phyloP scores from a whole-genome alignment of 257 asterid genomes.

The Misopates orontium region DNA sequence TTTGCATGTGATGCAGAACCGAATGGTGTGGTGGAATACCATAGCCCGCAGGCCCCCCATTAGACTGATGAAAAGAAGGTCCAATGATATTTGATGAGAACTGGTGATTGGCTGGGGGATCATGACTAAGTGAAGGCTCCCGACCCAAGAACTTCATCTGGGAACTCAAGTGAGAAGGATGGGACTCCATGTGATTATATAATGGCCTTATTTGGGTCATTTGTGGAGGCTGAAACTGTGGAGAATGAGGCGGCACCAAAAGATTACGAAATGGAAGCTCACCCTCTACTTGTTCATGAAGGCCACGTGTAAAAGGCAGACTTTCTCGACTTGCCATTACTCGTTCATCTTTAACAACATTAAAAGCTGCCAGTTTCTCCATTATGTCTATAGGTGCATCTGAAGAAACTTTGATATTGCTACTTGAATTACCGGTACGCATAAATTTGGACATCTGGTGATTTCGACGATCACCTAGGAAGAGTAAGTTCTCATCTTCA shows the following conservation, averaged over 20 bases:
- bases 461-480: slow-evolving; percentile 45
- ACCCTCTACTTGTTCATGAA: slow-evolving; percentile 49
- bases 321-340: slow-evolving; percentile 44
- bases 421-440: slow-evolving; percentile 43
- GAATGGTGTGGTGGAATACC: slow-evolving; percentile 59
- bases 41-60: slow-evolving; percentile 54
- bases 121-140: slow-evolving; percentile 45
- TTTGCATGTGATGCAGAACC: slow-evolving; percentile 65
- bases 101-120: slow-evolving; percentile 51
- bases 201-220: slow-evolving; percentile 54
- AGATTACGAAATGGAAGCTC: slow-evolving; percentile 40
- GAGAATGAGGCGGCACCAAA: slow-evolving; percentile 58
- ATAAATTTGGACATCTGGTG: slow-evolving; percentile 38
- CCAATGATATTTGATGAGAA: slow-evolving; percentile 45
- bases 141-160: slow-evolving; percentile 59
- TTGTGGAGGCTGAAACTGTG: slow-evolving; percentile 55
- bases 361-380: slow-evolving; percentile 58
- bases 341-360: slow-evolving; percentile 44
- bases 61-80: slow-evolving; percentile 62
- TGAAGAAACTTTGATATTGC: slow-evolving; percentile 35
- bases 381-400: slow-evolving; percentile 44
- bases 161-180: slow-evolving; percentile 50
- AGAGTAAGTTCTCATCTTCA: slow-evolving; percentile 60
- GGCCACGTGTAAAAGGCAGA: slow-evolving; percentile 41
- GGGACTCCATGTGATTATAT: slow-evolving; percentile 58